Evolutionary conservation across 345 rosid genomes (phyloP).

Genomic region (Conringia planisiliqua): DNA sequence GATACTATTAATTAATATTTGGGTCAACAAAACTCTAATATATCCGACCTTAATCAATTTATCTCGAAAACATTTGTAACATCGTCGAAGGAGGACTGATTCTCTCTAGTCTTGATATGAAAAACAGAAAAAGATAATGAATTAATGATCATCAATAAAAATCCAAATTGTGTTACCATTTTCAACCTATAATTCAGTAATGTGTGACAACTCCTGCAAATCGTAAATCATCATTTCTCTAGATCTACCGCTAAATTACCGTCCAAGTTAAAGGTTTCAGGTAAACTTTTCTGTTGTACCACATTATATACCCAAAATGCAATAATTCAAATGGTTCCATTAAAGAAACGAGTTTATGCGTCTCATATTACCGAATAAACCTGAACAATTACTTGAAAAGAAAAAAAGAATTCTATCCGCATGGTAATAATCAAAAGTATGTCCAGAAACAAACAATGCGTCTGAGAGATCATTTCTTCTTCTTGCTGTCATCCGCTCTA

Average conservation of each 20-base stretch:
- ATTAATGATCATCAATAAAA: neutral
- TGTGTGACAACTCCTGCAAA: no score
- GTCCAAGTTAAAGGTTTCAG: neutral
- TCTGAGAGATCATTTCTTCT: conserved; percentile 44
- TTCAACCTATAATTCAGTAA: no score
- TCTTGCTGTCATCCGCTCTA: conserved; percentile 57
- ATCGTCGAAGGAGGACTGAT: neutral
- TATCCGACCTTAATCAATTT: neutral
- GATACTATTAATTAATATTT: neutral
- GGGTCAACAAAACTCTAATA: neutral
- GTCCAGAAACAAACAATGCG: neutral
- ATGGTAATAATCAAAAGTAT: neutral
- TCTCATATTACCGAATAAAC: neutral
- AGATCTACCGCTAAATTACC: neutral
- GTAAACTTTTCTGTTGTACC: neutral
- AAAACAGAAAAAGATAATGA: neutral
- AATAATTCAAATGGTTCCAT: neutral
- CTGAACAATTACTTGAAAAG: neutral
- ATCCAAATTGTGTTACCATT: neutral
- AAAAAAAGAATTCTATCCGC: neutral
- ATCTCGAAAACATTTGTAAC: neutral
- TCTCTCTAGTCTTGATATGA: neutral
- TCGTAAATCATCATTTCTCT: neutral
- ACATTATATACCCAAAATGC: neutral
- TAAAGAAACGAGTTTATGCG: neutral